Evolutionary conservation across 2,329 filamentous ascomycete species (phyloP).

Genomic region (Colletotrichum neosansevieriae): DNA sequence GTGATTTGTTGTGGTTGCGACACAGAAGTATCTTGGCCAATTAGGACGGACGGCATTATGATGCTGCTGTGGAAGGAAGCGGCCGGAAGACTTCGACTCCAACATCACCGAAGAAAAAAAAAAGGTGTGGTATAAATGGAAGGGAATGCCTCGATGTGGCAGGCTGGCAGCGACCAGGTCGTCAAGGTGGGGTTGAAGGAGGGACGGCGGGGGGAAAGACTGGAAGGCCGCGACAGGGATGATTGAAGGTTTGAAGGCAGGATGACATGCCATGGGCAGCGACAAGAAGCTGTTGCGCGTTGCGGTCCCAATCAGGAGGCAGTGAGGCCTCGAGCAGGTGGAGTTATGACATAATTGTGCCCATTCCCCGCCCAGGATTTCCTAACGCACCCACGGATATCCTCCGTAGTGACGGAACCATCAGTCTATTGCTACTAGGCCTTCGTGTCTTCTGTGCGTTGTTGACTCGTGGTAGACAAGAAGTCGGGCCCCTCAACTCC

Average conservation of each 20-base stretch:
- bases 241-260: conserved; percentile 43
- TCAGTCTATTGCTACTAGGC: conserved; percentile 9
- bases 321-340: conserved; percentile 32
- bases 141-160: conserved; percentile 16
- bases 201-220: not conserved
- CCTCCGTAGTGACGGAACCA: conserved; percentile 22
- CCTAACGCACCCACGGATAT: conserved; percentile 3
- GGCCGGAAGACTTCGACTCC: not conserved
- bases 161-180: conserved; percentile 20
- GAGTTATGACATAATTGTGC: conserved; percentile 44
- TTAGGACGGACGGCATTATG: not conserved
- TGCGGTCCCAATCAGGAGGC: conserved; percentile 30
- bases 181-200: conserved; percentile 19
- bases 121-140: not conserved
- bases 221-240: conserved; percentile 20
- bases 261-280: conserved; percentile 46
- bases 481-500: conserved; percentile 1
- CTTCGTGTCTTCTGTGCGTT: not conserved
- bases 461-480: not conserved
- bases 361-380: conserved; percentile 18
- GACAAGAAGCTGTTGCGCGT: not conserved
- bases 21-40: not conserved
- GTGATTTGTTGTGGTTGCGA: conserved; percentile 7
- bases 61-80: conserved; percentile 13
- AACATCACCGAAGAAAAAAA: not conserved